A percentile compares a stretch with the other conserved stretches of the same genome.
Evolutionary conservation across 768 basidiomycete species (phyloP).

Genomic region (Mycena albidolilacea): DNA sequence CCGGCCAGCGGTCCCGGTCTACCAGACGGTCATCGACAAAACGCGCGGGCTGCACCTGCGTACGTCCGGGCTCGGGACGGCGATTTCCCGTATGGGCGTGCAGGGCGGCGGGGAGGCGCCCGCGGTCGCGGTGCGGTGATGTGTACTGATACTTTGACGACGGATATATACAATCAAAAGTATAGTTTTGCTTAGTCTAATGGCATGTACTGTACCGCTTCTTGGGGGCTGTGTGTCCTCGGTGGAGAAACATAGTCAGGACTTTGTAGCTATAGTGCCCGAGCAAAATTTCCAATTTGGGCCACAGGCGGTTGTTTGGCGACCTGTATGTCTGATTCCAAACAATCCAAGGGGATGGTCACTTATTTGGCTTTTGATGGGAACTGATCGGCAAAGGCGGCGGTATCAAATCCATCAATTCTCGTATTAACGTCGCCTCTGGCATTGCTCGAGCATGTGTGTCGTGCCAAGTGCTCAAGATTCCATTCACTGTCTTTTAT

Average conservation of each 20-base stretch:
- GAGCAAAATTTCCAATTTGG: neutral
- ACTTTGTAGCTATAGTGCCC: neutral
- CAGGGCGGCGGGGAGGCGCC: slow-evolving; percentile 20
- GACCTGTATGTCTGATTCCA: too few relatives aligned
- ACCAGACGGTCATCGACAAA: slow-evolving; percentile 96
- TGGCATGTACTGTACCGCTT: slow-evolving; percentile 24
- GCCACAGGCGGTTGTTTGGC: too few relatives aligned
- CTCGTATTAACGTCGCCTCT: too few relatives aligned
- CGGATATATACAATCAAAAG: slow-evolving; percentile 33
- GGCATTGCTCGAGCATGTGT: too few relatives aligned
- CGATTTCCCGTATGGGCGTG: slow-evolving; percentile 60
- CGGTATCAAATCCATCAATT: too few relatives aligned
- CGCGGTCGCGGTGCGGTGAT: slow-evolving; percentile 32
- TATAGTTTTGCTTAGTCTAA: slow-evolving; percentile 35
- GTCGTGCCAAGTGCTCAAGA: too few relatives aligned
- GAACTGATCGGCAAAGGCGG: too few relatives aligned
- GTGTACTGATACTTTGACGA: slow-evolving; percentile 8
- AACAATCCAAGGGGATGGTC: too few relatives aligned
- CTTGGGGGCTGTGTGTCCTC: neutral
- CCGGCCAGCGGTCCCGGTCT: slow-evolving; percentile 89
- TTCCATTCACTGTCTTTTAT: too few relatives aligned
- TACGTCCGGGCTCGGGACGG: slow-evolving; percentile 90
- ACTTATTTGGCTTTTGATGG: too few relatives aligned
- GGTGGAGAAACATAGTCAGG: neutral
- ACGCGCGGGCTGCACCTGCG: slow-evolving; percentile 93